Evolutionary conservation across 371 early-diverging fungal genomes (phyloP).

Genomic region (Mortierella sp.): DNA sequence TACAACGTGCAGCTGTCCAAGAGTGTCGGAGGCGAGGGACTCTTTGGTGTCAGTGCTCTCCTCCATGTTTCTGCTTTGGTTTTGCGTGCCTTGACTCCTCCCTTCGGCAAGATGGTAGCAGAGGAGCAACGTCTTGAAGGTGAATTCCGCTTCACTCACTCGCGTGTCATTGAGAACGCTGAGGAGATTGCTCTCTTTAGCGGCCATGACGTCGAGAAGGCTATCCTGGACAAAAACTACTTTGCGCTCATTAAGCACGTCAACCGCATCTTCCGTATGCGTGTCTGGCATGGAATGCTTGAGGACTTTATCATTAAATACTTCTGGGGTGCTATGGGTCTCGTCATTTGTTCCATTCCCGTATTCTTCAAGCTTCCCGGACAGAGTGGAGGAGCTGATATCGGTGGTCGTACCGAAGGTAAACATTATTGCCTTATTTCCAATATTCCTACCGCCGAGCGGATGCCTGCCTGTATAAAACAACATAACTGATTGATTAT

Average conservation of each 20-base stretch:
- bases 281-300: constrained; percentile 89
- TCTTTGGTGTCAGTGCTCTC: constrained; percentile 75
- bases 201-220: constrained; percentile 83
- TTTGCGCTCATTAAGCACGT: constrained; percentile 83
- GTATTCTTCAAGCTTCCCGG: constrained; percentile 85
- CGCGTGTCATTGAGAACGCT: constrained; percentile 87
- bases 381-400: constrained; percentile 54
- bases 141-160: constrained; percentile 90
- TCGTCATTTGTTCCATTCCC: constrained; percentile 90
- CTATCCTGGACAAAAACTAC: constrained; percentile 82
- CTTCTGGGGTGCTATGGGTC: constrained; percentile 95
- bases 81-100: constrained; percentile 86
- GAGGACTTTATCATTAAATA: constrained; percentile 94
- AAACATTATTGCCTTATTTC: constrained; percentile 8
- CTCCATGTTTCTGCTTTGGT: constrained; percentile 79
- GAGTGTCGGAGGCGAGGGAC: constrained; percentile 83
- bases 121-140: constrained; percentile 84
- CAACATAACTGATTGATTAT: not conserved
- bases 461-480: not conserved
- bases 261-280: constrained; percentile 82
- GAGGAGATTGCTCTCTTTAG: constrained; percentile 92
- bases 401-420: constrained; percentile 73
- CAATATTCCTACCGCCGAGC: not conserved
- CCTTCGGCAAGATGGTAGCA: constrained; percentile 91
- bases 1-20: constrained; percentile 88